A percentile compares a stretch with the other conserved stretches of the same genome.
Evolutionary conservation across 78 protist species (phyloP).

Genomic region (Dictyostelium citrinum): DNA sequence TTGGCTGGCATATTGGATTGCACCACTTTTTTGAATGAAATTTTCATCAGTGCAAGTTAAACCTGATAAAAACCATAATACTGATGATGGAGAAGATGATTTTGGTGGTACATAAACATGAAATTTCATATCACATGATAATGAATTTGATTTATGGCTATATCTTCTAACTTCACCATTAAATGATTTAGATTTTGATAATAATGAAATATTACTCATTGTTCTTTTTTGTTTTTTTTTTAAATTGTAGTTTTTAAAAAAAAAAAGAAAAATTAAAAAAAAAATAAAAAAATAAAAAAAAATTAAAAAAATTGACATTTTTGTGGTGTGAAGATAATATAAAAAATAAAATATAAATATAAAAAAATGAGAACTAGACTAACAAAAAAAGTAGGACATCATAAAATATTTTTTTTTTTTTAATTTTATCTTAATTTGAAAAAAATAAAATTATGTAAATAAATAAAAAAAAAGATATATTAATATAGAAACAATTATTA

Average conservation of each 20-base stretch:
- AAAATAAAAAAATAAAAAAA: background rate
- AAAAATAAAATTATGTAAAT: no score
- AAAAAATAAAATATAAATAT: no score
- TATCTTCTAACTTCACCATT: conserved; percentile 61
- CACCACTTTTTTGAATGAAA: conserved; percentile 89
- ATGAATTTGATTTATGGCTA: conserved; percentile 39
- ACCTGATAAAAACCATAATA: conserved; percentile 81
- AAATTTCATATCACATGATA: conserved; percentile 69
- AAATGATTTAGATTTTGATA: conserved; percentile 29
- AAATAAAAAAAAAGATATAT: background rate
- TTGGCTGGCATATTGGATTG: conserved; percentile 66
- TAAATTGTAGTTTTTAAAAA: background rate
- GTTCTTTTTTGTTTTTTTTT: background rate
- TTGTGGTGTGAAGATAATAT: no score
- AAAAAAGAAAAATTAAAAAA: background rate
- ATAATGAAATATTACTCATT: conserved; percentile 7
- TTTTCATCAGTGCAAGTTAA: conserved; percentile 93
- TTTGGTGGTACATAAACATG: conserved; percentile 55
- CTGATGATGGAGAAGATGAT: background rate
- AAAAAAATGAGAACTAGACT: no score
- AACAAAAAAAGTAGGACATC: no score
- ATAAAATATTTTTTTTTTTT: no score
- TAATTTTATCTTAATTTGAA: no score
- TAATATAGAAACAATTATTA: no score
- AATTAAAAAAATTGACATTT: no score